Percentiles rank a stretch among this genome's conserved stretches.
Conservation (phyloP, 208 protist genomes). For the Trypanosomatidae sp. region DNA sequence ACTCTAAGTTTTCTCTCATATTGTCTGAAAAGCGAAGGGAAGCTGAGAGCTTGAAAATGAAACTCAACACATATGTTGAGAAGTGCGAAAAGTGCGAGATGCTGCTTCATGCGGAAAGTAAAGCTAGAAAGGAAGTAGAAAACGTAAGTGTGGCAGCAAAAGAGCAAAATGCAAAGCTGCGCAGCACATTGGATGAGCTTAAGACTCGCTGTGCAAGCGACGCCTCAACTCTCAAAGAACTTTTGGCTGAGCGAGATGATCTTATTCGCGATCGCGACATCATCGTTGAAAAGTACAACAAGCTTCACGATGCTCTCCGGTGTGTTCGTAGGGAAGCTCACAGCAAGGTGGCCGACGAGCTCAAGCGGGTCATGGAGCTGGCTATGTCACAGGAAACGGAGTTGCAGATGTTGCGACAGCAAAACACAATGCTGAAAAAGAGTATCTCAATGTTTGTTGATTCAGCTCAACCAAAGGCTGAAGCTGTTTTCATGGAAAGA, state of each 20-base stretch:
- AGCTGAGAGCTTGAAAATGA: slow-evolving; percentile 38
- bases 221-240: slow-evolving; percentile 48
- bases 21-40: slow-evolving; percentile 41
- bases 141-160: slow-evolving; percentile 15
- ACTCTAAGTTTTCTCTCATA: slow-evolving; percentile 37
- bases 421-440: slow-evolving; percentile 76
- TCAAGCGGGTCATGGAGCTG: slow-evolving; percentile 60
- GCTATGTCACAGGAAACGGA: slow-evolving; percentile 69
- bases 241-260: slow-evolving; percentile 54
- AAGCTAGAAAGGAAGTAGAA: slow-evolving; percentile 38
- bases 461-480: slow-evolving; percentile 46
- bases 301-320: slow-evolving; percentile 72
- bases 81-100: slow-evolving; percentile 45
- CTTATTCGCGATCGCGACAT: slow-evolving; percentile 63
- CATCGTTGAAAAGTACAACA: slow-evolving; percentile 85
- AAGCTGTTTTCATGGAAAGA: slow-evolving; percentile 66
- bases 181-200: slow-evolving; percentile 56
- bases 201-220: slow-evolving; percentile 63
- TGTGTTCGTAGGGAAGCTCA: slow-evolving; percentile 45
- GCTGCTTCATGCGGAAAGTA: slow-evolving; percentile 23
- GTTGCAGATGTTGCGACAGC: slow-evolving; percentile 63
- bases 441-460: slow-evolving; percentile 71
- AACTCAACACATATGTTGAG: slow-evolving; percentile 59
- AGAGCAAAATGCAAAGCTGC: slow-evolving; percentile 40
- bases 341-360: slow-evolving; percentile 44